These are phyloP conservation scores for Ascochyta fabae DNA, from an alignment of 2,329 filamentous ascomycete species.

Conservation along the genomic window DNA sequence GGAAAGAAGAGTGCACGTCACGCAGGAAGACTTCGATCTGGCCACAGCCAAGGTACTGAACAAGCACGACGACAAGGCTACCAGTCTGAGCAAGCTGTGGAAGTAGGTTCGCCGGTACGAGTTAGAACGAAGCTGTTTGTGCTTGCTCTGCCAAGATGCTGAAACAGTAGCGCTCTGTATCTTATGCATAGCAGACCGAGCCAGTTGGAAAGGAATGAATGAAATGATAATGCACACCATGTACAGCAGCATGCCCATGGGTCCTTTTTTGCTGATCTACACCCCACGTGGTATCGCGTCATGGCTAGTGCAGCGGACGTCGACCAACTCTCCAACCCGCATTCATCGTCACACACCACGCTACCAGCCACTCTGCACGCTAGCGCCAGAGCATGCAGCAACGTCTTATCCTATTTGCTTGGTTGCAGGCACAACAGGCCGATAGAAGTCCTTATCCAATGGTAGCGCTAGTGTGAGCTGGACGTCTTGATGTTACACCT, in stretches of 20 bases:
- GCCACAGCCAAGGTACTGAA: slow-evolving; percentile 99
- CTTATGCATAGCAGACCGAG: slow-evolving; percentile 24
- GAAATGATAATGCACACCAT: slow-evolving; percentile 2
- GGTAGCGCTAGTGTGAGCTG: neutral
- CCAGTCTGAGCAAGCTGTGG: slow-evolving; percentile 86
- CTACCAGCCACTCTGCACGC: neutral
- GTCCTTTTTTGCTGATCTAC: neutral
- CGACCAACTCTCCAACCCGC: neutral
- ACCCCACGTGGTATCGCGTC: slow-evolving; percentile 16
- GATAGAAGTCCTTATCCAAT: neutral
- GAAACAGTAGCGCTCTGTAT: slow-evolving; percentile 18
- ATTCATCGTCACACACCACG: slow-evolving; percentile 3
- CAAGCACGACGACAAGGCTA: slow-evolving; percentile 99
- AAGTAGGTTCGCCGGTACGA: slow-evolving; percentile 59
- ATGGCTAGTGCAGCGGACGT: slow-evolving; percentile 4
- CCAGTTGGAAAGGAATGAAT: slow-evolving; percentile 11
- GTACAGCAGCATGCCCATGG: neutral
- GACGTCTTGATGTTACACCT: neutral
- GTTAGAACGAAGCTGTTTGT: neutral
- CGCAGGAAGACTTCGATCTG: slow-evolving; percentile 98
- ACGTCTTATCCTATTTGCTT: neutral
- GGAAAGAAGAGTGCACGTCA: slow-evolving; percentile 95
- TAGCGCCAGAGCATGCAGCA: neutral
- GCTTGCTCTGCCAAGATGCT: slow-evolving; percentile 2
- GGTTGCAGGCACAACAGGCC: neutral